Conservation (phyloP, 2,329 filamentous ascomycete species). For the Penicillium sp. region DNA sequence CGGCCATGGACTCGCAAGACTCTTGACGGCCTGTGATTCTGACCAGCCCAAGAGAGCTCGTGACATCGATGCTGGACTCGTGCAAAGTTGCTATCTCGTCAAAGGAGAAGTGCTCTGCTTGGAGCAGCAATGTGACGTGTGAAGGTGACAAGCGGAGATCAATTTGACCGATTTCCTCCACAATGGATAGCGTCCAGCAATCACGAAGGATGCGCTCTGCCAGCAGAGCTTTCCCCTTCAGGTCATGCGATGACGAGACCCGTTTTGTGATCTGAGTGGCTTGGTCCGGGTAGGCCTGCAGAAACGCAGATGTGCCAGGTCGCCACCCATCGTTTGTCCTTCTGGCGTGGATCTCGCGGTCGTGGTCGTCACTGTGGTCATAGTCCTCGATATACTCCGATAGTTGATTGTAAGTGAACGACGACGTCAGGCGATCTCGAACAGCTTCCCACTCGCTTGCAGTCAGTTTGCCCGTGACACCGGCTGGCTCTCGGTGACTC, state of each 20-base stretch:
- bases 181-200: slow-evolving; percentile 33
- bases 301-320: slow-evolving; percentile 28
- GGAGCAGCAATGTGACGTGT: slow-evolving; percentile 27
- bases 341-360: background rate
- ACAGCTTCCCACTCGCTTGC: slow-evolving; percentile 26
- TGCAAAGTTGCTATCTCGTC: slow-evolving; percentile 32
- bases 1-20: slow-evolving; percentile 30
- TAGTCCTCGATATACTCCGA: slow-evolving; percentile 22
- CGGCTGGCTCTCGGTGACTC: slow-evolving; percentile 18
- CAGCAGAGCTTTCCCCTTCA: slow-evolving; percentile 28
- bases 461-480: slow-evolving; percentile 22
- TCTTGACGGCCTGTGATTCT: slow-evolving; percentile 31
- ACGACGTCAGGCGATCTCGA: slow-evolving; percentile 25
- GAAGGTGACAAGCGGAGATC: slow-evolving; percentile 28
- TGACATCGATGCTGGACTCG: slow-evolving; percentile 34
- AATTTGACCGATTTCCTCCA: slow-evolving; percentile 32
- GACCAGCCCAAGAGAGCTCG: slow-evolving; percentile 28
- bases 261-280: slow-evolving; percentile 8
- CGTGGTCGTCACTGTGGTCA: background rate
- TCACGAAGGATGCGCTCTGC: slow-evolving; percentile 35
- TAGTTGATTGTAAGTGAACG: slow-evolving; percentile 32
- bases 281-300: slow-evolving; percentile 16
- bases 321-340: slow-evolving; percentile 19
- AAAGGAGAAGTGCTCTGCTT: slow-evolving; percentile 32
- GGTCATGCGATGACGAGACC: slow-evolving; percentile 14